These are phyloP conservation scores for Glycine soja DNA, from an alignment of 306 rosid genomes.

Conservation along the genomic window DNA sequence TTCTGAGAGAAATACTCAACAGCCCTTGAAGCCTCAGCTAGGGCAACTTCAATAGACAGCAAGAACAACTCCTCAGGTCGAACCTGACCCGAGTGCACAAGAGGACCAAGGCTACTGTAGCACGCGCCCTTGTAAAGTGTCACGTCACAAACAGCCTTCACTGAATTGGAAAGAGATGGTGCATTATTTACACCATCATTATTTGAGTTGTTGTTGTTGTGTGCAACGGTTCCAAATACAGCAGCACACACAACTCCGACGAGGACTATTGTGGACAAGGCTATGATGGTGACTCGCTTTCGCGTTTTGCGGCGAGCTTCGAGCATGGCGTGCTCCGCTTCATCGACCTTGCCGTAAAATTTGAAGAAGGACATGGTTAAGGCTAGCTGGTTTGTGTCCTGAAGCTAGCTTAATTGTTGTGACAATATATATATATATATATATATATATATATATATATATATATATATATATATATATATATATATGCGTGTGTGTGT, in stretches of 20 bases:
- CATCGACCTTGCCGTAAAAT: constrained; percentile 64
- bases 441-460: too few species aligned
- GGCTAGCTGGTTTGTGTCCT: not conserved
- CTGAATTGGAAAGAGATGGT: constrained; percentile 39
- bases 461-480: too few species aligned
- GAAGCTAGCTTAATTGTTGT: not conserved
- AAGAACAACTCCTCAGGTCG: constrained; percentile 58
- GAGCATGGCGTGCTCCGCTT: constrained; percentile 54
- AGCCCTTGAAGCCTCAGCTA: constrained; percentile 51
- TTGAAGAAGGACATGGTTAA: constrained; percentile 54
- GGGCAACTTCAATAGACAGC: constrained; percentile 61
- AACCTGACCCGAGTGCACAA: constrained; percentile 51
- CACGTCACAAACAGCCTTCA: constrained; percentile 72
- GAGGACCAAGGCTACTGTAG: constrained; percentile 52
- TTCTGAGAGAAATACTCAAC: constrained; percentile 47
- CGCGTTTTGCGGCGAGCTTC: constrained; percentile 54
- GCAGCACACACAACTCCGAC: constrained; percentile 58
- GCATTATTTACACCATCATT: not conserved
- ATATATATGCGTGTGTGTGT: too few species aligned
- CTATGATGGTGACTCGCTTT: constrained; percentile 60
- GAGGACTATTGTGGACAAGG: constrained; percentile 61
- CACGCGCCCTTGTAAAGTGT: constrained; percentile 69
- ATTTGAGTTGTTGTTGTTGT: not conserved
- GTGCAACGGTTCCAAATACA: constrained; percentile 56
- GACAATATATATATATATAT: too few species aligned